Base-by-base conservation (phyloP, 768 basidiomycete genomes). In the Boletus reticuloceps region DNA sequence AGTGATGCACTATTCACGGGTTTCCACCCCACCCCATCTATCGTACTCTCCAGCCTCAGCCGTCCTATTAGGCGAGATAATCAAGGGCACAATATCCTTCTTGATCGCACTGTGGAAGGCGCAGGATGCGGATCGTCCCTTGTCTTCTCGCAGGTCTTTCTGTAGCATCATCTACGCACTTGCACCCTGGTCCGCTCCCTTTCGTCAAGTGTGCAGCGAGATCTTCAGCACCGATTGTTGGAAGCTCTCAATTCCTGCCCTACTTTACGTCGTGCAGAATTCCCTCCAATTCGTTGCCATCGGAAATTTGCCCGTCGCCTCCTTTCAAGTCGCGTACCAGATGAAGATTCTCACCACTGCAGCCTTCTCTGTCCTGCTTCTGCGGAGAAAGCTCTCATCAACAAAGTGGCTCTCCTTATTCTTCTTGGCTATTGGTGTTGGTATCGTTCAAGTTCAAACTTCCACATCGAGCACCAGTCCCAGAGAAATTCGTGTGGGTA, bases 321-420 rank as follows among this genome's bases (percentile, higher is more conserved):
- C 96, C 4, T 99, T 98, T 76, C 96, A 98, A 70, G 94, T 98
- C 58, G 91, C 91, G 10, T 96, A 98, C 70, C 94, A 98, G 74
- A 95, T 98, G 94, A 98, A 98, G 73, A 98, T 98, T 69, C 81
- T 98, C 53, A 98, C 94, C 47, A 98, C 94, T 16, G 95, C 94
- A 20, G 92, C 89, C 48, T 95, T 95, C 71, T 92, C 91, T 42
- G 93, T 96, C 51, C 72, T 83, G 2, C 79, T 98, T 56, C 82
- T 96, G 16, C 85, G 93, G 40, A 90, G 80, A 67, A 82, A 80
- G 64, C 77, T 98, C 39, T 79, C 79, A 31, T 72, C 80, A 0
- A 79, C 79, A 3, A 94, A 98, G 68, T 98, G 97, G 96, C 70
- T 92, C 19, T 83, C 93, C 0, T 76, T 98, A 11, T 79, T 94